Base-by-base conservation (phyloP, 2,329 filamentous ascomycete genomes). In the Cephalotrichum gorgonifer region DNA sequence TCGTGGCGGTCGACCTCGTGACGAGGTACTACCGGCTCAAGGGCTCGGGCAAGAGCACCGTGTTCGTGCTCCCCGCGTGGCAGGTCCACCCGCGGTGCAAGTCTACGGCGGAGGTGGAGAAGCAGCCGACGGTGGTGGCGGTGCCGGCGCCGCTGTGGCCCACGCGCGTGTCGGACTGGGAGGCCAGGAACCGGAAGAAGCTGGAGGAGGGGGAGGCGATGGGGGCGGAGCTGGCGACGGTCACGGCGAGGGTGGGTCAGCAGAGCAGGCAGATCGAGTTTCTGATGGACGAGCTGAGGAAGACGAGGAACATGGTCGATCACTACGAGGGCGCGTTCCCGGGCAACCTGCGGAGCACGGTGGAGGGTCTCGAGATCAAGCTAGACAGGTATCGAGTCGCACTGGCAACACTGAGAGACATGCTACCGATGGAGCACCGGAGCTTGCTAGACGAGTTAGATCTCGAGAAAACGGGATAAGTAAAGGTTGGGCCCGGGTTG, bases 1-100 rank as follows among this genome's bases (percentile, higher is more conserved):
- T 81, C 17, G 67, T 74, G 1, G 60, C 65, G 20, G 59, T 78
- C 17, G 72, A 79, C 55, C 52, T 79, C 11, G 57, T 54, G 28
- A 76, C 76, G 23, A 65, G 77, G 3, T 79, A 72, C 58, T 76
- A 74, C 57, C 73, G 77, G 17, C 56, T 79, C 23, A 68, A 70
- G 23, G 67, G 66, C 17, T 64, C 64, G 14, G 69, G 70, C 0
- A 59, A 62, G 31, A 65, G 67, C 2, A 73, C 75, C 44, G 62
- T 81, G 51, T 79, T 79, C 55, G 61, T 80, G 7, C 62, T 78
- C 26, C 76, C 76, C 1, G 75, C 70, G 3, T 69, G 69, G 50
- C 63, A 67, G 12, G 60, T 67, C 22, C 74, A 78, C 49, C 71
- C 75, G 0, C 66, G 60, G 20, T 65, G 69, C 6, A 58, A 60